Evolutionary conservation across 805 yeast genomes (phyloP), one percentile per base, ranked within the genome.

Genomic region (Starmera dryadoides): DNA sequence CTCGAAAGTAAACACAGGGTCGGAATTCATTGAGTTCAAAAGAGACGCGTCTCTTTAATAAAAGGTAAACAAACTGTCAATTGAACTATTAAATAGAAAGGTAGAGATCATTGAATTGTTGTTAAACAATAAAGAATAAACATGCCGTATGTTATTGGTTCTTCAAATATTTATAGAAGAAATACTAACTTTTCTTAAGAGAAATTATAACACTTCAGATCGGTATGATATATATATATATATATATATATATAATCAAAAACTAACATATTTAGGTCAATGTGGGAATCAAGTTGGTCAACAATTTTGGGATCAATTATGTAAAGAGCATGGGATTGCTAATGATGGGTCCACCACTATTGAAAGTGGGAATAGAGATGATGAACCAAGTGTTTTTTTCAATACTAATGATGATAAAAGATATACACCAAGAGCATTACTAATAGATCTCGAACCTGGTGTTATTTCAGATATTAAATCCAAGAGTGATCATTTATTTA

Each of bases 211-310:
- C 89, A 2, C 59, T 83, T 10, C 89, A 82, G 50, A 77, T 78
- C 10, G 77, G 77, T 61, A 53, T 35, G 64, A 57, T n/a, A n/a
- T n/a, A n/a, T n/a, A n/a, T n/a, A 14, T 8, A n/a, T 12, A 10
- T 18, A 9, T 18, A 18, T 2, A 18, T 22, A 12, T 23, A 14
- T n/a, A 33, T 12, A 8, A n/a, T n/a, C 9, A 29, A 8, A n/a
- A 17, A 18, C 14, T 16, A 17, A 33, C 17, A 25, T 18, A 7
- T 15, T 4, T 12, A 52, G 95, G 96, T 20, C 98, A 93, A 63
- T 93, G 98, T 66, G 98, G 98, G 42, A 93, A 93, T 62, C 98
- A 91, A 58, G 81, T 91, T 1, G 97, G 97, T 20, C 77, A 85
- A 40, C 83, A 84, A 59, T 91, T 89, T 59, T 93, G 98, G 98